Evolutionary conservation across 352 stramenopile species (phyloP), one percentile per base, ranked within the genome.

Genomic region (Vaucheria bursata): DNA sequence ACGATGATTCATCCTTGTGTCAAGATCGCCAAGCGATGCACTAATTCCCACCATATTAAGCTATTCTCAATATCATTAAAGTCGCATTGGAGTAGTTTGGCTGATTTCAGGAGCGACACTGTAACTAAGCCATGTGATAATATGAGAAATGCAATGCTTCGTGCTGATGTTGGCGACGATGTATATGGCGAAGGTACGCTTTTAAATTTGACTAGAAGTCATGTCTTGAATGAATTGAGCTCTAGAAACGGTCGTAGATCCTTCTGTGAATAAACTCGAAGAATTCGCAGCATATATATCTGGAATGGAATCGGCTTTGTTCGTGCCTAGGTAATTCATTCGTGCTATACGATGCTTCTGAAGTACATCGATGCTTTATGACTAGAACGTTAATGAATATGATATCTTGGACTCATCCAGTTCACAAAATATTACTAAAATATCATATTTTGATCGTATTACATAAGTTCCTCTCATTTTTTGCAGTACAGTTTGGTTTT

Each of bases 91-190:
- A n/a, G n/a, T n/a, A n/a, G n/a, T n/a, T n/a, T n/a, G n/a, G n/a
- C n/a, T n/a, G n/a, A n/a, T n/a, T n/a, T n/a, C n/a, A n/a, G n/a
- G n/a, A n/a, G n/a, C n/a, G 79, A 84, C 67, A 84, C 79, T 1
- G 50, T 84, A 3, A 84, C 79, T 25, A 36, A 40, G 25, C 79
- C 79, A 33, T 84, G 72, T 66, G 66, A 84, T 38, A 78, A 38
- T 18, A 66, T 84, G 8, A 33, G 79, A 45, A 65, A 39, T 18
- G 79, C 79, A 6, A 84, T 84, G 79, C 38, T 65, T 18, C 8
- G 8, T 18, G 79, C 79, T 36, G 39, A 79, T 70, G 75, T 84
- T 7, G 79, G 79, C n/a, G 79, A 84, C 52, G 79, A 79, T 36
- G 75, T 81, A 25, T 84, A 83, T 18, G 77, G 77, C 8, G 79